Conservation (phyloP, 2,329 filamentous ascomycete species). For the Trichoderma koningiopsis region DNA sequence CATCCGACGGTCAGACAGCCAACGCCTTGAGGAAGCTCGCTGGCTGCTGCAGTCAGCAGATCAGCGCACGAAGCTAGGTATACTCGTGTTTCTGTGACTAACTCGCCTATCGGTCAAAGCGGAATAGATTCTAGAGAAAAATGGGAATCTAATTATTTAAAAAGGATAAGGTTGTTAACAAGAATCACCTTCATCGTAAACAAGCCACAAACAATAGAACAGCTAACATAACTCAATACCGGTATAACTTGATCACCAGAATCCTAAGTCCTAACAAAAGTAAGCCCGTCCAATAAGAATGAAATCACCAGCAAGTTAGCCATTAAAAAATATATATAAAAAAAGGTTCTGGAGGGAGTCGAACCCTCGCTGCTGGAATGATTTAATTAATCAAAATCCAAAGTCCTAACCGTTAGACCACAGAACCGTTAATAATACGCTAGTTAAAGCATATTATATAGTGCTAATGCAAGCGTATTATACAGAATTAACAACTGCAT, state of each 20-base stretch:
- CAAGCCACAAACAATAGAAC: no score
- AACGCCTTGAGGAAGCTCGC: background rate
- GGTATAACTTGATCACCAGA: no score
- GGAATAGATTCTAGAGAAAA: background rate
- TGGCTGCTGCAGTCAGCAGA: background rate
- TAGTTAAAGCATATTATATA: background rate
- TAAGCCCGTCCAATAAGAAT: no score
- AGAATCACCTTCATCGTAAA: background rate
- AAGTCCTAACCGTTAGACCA: conserved; percentile 28
- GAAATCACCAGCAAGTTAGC: no score
- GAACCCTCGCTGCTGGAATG: conserved; percentile 27
- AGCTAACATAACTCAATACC: no score
- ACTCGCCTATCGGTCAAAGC: background rate
- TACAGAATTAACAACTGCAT: no score
- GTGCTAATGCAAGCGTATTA: no score
- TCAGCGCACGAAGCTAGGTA: background rate
- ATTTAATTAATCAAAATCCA: conserved; percentile 20
- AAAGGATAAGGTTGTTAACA: background rate
- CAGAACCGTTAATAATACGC: conserved; percentile 17
- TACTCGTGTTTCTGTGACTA: background rate
- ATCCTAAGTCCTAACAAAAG: no score
- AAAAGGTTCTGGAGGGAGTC: conserved; percentile 26
- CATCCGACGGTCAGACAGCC: background rate
- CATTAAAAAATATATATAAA: background rate
- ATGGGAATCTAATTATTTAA: background rate